Percentiles rank a stretch among this genome's conserved stretches.
Conservation (phyloP, 1,284 basidiomycete genomes). For the Meira nashicola region DNA sequence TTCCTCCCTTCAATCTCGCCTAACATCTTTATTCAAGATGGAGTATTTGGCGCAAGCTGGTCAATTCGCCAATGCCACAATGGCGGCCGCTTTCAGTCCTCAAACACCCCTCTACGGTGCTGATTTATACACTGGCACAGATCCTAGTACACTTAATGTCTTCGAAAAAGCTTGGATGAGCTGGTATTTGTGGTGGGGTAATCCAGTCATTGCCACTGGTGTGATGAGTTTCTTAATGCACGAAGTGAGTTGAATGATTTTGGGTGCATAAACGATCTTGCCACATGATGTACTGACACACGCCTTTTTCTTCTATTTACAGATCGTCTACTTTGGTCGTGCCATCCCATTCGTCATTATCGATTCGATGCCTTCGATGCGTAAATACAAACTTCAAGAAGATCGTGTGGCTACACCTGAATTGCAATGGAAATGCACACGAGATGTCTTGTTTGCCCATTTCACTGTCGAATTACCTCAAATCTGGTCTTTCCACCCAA, state of each 20-base stretch:
- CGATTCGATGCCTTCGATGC: constrained; percentile 88
- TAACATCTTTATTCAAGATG: neutral
- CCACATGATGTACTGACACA: neutral
- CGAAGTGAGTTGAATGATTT: constrained; percentile 62
- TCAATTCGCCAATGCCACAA: constrained; percentile 69
- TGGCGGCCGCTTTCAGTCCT: constrained; percentile 55
- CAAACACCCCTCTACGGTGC: constrained; percentile 15
- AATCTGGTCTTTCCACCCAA: constrained; percentile 94
- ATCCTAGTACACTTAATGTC: constrained; percentile 34
- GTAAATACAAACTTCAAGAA: constrained; percentile 83
- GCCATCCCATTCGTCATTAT: constrained; percentile 93
- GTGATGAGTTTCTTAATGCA: constrained; percentile 89
- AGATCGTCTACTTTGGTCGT: constrained; percentile 95
- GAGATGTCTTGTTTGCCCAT: constrained; percentile 87
- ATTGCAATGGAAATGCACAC: constrained; percentile 95
- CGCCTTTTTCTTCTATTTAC: neutral
- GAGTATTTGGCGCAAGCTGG: constrained; percentile 67
- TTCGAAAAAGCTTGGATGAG: constrained; percentile 54
- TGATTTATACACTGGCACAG: constrained; percentile 43
- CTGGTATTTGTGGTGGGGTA: constrained; percentile 58
- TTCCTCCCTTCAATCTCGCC: neutral
- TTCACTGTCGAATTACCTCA: constrained; percentile 92
- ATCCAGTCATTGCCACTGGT: constrained; percentile 89
- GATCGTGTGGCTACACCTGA: constrained; percentile 70
- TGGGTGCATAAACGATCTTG: neutral